These are phyloP conservation scores for Casaregolazyma suthepensis DNA, from an alignment of 1,139 yeast genomes.

Conservation along the genomic window DNA sequence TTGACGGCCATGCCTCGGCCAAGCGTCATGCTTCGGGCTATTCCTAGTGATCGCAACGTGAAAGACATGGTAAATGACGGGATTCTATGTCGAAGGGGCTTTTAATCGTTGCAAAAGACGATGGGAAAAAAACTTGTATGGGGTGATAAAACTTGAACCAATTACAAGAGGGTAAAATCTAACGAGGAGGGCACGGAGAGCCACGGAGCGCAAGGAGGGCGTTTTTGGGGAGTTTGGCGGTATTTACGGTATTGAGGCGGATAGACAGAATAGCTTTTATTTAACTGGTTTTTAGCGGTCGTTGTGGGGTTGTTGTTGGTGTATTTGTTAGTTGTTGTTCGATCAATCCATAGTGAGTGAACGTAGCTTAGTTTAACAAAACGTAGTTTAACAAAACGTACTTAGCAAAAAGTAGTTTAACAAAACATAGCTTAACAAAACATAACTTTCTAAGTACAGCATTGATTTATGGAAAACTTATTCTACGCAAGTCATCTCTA, in stretches of 20 bases:
- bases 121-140: neutral
- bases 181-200: neutral
- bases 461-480: too few species aligned
- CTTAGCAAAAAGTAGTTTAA: too few species aligned
- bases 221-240: neutral
- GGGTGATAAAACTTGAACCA: neutral
- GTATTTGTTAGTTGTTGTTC: too few species aligned
- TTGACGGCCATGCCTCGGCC: neutral
- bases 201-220: neutral
- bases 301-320: too few species aligned
- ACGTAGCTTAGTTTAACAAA: too few species aligned
- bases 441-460: too few species aligned
- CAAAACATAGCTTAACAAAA: too few species aligned
- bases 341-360: too few species aligned
- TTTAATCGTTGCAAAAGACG: neutral
- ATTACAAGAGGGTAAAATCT: neutral
- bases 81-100: neutral
- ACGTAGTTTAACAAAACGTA: too few species aligned
- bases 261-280: too few species aligned
- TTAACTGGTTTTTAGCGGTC: too few species aligned
- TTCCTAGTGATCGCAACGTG: neutral
- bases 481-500: too few species aligned
- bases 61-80: neutral
- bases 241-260: neutral
- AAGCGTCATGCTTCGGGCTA: neutral